These are phyloP conservation scores for Aspergillus wentii DNA, from an alignment of 495 filamentous ascomycete species.

Conservation along the genomic window DNA sequence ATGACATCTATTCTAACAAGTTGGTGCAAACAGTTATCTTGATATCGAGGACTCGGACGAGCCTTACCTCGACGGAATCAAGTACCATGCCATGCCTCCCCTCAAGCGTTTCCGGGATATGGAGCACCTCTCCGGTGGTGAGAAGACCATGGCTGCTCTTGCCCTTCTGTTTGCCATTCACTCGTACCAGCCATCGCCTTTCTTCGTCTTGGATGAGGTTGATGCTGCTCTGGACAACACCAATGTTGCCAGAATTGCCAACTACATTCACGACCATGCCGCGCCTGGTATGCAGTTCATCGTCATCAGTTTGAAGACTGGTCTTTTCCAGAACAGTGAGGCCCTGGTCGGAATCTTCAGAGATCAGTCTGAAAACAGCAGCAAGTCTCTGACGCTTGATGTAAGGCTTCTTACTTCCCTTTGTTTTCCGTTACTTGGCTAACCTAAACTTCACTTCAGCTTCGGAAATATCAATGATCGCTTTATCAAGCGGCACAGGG, in stretches of 20 bases:
- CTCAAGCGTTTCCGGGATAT: conserved; percentile 98
- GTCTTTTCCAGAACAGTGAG: conserved; percentile 90
- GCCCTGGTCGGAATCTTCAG: conserved; percentile 91
- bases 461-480: conserved; percentile 43
- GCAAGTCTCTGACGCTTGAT: conserved; percentile 85
- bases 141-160: conserved; percentile 98
- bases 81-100: conserved; percentile 97
- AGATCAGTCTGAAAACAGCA: conserved; percentile 88
- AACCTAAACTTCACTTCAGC: conserved; percentile 18
- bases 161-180: conserved; percentile 95
- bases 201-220: conserved; percentile 98
- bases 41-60: conserved; percentile 88
- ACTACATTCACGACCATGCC: conserved; percentile 90
- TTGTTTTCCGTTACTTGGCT: conserved; percentile 1
- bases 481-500: too few species aligned
- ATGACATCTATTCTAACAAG: conserved; percentile 1
- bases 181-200: conserved; percentile 86
- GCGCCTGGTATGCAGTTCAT: conserved; percentile 99
- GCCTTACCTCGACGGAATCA: conserved; percentile 90
- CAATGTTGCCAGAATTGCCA: conserved; percentile 90
- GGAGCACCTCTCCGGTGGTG: conserved; percentile 95
- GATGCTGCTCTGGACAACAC: conserved; percentile 96
- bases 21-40: conserved; percentile 61
- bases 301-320: conserved; percentile 91
- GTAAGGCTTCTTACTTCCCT: conserved; percentile 54